A percentile compares a stretch with the other conserved stretches of the same genome.
phyloP scores from a whole-genome alignment of 2,329 filamentous ascomycete species.

The Colletotrichum lindemuthianum region DNA sequence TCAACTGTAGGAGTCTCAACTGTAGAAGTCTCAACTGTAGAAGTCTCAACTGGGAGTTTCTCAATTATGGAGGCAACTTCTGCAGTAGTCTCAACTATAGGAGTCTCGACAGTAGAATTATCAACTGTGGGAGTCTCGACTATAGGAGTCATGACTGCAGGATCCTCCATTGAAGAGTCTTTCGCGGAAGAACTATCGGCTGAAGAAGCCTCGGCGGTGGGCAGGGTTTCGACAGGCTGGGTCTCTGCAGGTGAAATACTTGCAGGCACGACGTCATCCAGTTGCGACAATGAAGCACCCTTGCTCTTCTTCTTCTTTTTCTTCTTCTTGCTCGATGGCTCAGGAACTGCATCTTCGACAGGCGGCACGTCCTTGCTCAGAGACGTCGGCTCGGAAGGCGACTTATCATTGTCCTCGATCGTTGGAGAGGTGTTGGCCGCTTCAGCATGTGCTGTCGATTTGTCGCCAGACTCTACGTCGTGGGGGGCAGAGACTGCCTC shows the following conservation, averaged over 20 bases:
- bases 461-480: neutral
- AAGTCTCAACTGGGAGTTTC: neutral
- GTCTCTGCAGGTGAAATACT: slow-evolving; percentile 17
- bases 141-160: neutral
- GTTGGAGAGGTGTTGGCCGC: neutral
- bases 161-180: neutral
- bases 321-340: slow-evolving; percentile 38
- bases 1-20: slow-evolving; percentile 9
- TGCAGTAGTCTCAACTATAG: neutral
- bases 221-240: slow-evolving; percentile 6
- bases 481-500: no score
- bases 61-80: neutral
- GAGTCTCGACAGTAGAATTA: neutral
- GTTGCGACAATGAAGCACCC: slow-evolving; percentile 9
- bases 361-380: neutral
- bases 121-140: neutral
- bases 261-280: slow-evolving; percentile 4
- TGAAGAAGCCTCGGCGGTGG: neutral
- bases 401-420: neutral
- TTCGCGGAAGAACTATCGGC: neutral
- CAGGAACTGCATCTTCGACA: slow-evolving; percentile 24
- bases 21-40: neutral
- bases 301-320: slow-evolving; percentile 40
- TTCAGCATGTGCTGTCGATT: neutral
- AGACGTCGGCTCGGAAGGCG: slow-evolving; percentile 7